Percentiles rank a stretch among this genome's conserved stretches.
Evolutionary conservation across 257 asterid genomes (phyloP).

Genomic region (Catharanthus roseus): DNA sequence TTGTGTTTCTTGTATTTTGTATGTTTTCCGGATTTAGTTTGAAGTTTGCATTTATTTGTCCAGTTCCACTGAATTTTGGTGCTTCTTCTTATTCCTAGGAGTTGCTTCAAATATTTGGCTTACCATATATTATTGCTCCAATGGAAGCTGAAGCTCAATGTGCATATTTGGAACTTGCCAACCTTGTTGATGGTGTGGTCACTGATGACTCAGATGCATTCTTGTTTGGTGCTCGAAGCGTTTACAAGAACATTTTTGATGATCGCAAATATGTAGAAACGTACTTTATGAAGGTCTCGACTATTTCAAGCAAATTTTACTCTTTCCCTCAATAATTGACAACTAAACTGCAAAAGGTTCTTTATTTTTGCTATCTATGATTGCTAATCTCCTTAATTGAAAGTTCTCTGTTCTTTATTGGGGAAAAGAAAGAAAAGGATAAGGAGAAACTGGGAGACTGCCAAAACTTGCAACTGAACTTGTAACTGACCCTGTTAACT

Average conservation of each 20-base stretch:
- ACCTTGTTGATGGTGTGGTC: slow-evolving; percentile 94
- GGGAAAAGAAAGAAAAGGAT: neutral
- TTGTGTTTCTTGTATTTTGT: neutral
- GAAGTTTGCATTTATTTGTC: neutral
- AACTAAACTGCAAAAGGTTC: neutral
- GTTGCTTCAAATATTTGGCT: slow-evolving; percentile 96
- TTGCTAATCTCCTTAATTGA: neutral
- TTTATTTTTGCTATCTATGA: neutral
- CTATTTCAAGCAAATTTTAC: neutral
- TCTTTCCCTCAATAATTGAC: neutral
- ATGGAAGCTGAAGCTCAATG: slow-evolving; percentile 99
- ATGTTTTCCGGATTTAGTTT: neutral
- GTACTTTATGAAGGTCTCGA: slow-evolving; percentile 81
- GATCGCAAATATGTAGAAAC: slow-evolving; percentile 97
- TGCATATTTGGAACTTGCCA: slow-evolving; percentile 78
- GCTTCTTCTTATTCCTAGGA: slow-evolving; percentile 47
- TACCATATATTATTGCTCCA: slow-evolving; percentile 93
- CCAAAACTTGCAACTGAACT: neutral
- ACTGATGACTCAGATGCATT: slow-evolving; percentile 95
- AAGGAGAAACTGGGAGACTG: neutral
- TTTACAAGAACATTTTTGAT: slow-evolving; percentile 90
- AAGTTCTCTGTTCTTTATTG: too few relatives aligned
- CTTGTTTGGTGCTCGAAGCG: slow-evolving; percentile 84
- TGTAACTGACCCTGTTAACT: neutral
- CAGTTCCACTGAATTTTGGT: neutral